Base-by-base conservation (phyloP, 805 yeast genomes). In the Kluyveromyces siamensis region DNA sequence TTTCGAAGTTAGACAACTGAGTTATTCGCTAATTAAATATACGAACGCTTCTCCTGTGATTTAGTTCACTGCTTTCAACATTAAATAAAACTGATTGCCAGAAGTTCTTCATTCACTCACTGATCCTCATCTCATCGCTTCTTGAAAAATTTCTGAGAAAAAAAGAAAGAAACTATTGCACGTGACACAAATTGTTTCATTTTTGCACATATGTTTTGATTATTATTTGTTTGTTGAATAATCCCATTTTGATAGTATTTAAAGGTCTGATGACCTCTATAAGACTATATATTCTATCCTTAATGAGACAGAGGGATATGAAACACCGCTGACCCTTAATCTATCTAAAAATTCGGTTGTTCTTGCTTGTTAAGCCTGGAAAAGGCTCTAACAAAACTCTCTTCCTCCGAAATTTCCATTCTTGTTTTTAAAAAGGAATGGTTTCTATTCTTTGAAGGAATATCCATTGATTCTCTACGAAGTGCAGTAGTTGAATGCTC, bases 351-450 rank as follows among this genome's bases (percentile, higher is more conserved):
- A 30, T 30, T 30, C 35, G 2, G 35, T 30, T 30, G 35, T 2
- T 30, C 35, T 11, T 30, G 11, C 11, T 52, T 38, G 55, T 43
- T 37, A 49, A 27, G n/a, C n/a, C 45, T 33, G 13, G 27, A 37
- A 33, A 33, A 46, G 16, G 52, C 48, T 45, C 57, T 46, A 19
- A 52, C 50, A 33, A 55, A 48, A 33, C 53, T 54, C 45, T 62
- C 67, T 48, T 63, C 68, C 41, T 60, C 63, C 16, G 63, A 59
- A 13, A 65, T 55, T 41, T 65, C 67, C 61, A 62, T 59, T 41
- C 69, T 54, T 11, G 69, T 63, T 52, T 65, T 65, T 21, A 65
- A 45, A 38, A 55, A 56, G 2, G 54, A 51, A 35, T 50, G 56
- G 27, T 56, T 57, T 37, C 55, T 55, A 30, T 56, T 63, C 51